phyloP scores from a whole-genome alignment of 1,284 basidiomycete genomes.

The Moesziomyces sp. region DNA sequence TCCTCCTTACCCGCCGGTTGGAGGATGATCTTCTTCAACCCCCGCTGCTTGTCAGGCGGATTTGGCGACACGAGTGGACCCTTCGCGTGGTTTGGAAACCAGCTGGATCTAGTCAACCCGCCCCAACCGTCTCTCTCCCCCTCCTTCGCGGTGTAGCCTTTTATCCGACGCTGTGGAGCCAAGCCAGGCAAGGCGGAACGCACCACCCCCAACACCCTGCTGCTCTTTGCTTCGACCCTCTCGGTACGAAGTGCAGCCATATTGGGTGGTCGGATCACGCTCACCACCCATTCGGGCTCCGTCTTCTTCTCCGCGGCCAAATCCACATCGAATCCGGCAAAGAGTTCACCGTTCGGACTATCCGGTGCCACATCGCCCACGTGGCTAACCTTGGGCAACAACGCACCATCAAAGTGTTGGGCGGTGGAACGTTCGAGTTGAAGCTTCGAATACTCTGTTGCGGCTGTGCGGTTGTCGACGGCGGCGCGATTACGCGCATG shows the following conservation, averaged over 20 bases:
- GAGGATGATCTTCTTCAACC: constrained; percentile 16
- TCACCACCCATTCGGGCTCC: constrained; percentile 5
- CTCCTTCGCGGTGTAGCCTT: background rate
- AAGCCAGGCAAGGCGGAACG: constrained; percentile 14
- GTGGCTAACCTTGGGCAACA: constrained; percentile 15
- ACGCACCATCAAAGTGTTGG: background rate
- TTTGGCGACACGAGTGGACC: constrained; percentile 34
- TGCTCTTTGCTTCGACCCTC: background rate
- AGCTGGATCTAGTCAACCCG: constrained; percentile 28
- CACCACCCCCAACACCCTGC: constrained; percentile 5
- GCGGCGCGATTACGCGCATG: constrained; percentile 1
- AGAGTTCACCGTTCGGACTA: constrained; percentile 38
- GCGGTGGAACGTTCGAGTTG: background rate
- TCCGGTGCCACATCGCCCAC: constrained; percentile 19
- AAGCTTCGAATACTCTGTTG: background rate
- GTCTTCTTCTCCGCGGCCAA: background rate
- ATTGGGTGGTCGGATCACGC: constrained; percentile 12
- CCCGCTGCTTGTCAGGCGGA: background rate
- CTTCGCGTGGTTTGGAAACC: constrained; percentile 20
- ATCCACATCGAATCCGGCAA: constrained; percentile 24
- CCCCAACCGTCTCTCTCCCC: constrained; percentile 41
- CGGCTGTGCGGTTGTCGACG: constrained; percentile 16
- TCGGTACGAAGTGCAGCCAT: constrained; percentile 18
- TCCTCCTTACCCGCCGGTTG: background rate
- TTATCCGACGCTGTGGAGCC: constrained; percentile 22